Evolutionary conservation across 192 early-diverging fungal genomes (phyloP), one percentile per base, ranked within the genome.

Genomic region (Bifiguratus adelaidae): DNA sequence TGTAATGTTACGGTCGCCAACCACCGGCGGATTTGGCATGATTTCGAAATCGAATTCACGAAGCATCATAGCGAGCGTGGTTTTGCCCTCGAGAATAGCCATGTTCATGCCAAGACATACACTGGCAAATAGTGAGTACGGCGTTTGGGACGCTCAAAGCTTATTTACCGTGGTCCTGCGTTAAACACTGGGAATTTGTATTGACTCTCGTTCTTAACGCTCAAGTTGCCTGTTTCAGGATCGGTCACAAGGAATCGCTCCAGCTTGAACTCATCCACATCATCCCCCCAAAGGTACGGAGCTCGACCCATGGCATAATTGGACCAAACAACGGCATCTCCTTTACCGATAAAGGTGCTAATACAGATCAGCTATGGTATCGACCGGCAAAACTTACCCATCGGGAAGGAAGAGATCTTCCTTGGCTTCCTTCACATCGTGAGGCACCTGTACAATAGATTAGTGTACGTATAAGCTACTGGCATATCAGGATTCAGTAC

Each of bases 201-300:
- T 29, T 55, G 57, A 11, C 40, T 50, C 12, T 58, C 55, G 24
- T 37, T 44, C 20, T 54, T 65, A 20, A 54, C 44, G 32, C 11
- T 13, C n/a, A n/a, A n/a, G 32, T 15, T 15, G 12, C 51, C 53
- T 3, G 54, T 54, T 25, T 60, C 41, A 3, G 46, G 52, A n/a
- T n/a, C n/a, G n/a, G n/a, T n/a, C 15, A 66, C 61, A 18, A 85
- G 53, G 74, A 81, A 87, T 5, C 82, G 68, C 41, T 80, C 73
- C 19, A 82, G 85, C 11, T 60, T 45, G 54, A 80, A 87, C 44
- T 73, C 53, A 27, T 44, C 55, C 6, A 80, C 83, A 41, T 85
- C 71, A n/a, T 50, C 37, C 8, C 83, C 83, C 83, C 82, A 86
- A 21, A 82, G 55, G 6, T 58, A 38, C 42, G 58, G 44, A n/a